These are phyloP conservation scores for Linum trigynum DNA, from an alignment of 345 rosid genomes.

Conservation along the genomic window DNA sequence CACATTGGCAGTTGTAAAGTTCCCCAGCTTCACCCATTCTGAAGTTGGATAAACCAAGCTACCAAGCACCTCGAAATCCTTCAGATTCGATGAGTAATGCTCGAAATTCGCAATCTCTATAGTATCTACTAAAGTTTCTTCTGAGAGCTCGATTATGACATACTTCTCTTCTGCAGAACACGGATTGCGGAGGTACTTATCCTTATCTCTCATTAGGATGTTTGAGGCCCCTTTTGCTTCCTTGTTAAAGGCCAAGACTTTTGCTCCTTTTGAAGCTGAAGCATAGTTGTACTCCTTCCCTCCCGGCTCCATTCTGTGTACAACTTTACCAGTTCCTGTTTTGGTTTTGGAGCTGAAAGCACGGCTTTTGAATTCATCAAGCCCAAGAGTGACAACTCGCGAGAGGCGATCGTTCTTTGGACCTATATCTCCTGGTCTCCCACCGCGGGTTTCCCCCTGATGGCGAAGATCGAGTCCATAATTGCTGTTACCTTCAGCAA, in stretches of 20 bases:
- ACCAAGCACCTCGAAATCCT: constrained; percentile 76
- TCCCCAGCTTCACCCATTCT: constrained; percentile 71
- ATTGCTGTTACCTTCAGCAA: constrained; percentile 6
- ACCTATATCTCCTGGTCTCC: constrained; percentile 23
- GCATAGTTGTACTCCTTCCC: constrained; percentile 87
- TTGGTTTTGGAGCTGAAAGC: constrained; percentile 51
- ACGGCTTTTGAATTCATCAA: constrained; percentile 94
- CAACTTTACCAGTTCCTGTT: constrained; percentile 49
- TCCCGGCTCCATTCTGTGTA: constrained; percentile 83
- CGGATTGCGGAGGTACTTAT: constrained; percentile 87
- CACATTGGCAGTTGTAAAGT: constrained; percentile 73
- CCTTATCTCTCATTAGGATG: constrained; percentile 68
- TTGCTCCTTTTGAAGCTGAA: constrained; percentile 82
- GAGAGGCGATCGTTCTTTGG: constrained; percentile 38
- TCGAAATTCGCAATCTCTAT: constrained; percentile 81
- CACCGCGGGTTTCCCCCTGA: constrained; percentile 13
- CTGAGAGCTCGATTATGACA: constrained; percentile 80
- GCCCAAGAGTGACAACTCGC: constrained; percentile 55
- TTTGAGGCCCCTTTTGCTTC: constrained; percentile 89
- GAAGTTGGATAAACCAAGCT: constrained; percentile 87
- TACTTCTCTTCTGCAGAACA: constrained; percentile 87
- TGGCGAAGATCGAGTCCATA: constrained; percentile 6
- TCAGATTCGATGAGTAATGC: constrained; percentile 84
- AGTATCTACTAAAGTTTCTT: constrained; percentile 82
- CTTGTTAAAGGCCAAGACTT: constrained; percentile 71